These are phyloP conservation scores for Entomortierella lignicola DNA, from an alignment of 192 early-diverging fungal species.

Conservation along the genomic window DNA sequence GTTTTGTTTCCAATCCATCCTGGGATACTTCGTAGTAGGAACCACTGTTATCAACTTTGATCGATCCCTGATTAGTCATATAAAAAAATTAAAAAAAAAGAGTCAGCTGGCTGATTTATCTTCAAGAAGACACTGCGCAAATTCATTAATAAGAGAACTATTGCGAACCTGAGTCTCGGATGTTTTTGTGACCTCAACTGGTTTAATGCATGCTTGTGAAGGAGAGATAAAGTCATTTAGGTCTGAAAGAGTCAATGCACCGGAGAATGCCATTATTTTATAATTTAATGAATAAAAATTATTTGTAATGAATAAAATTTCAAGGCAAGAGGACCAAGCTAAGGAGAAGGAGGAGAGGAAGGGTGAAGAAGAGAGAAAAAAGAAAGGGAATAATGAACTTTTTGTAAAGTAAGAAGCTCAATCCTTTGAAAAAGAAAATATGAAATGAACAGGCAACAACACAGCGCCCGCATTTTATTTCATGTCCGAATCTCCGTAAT, in stretches of 20 bases:
- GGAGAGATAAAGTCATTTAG: conserved; percentile 98
- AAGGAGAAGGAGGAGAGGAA: not conserved
- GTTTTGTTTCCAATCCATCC: conserved; percentile 85
- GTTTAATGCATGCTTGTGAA: conserved; percentile 98
- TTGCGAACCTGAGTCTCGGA: conserved; percentile 56
- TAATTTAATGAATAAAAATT: too few species aligned
- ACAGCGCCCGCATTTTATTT: too few species aligned
- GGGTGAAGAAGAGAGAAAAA: too few species aligned
- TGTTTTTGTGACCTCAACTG: conserved; percentile 83
- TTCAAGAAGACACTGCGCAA: not conserved
- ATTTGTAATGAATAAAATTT: not conserved
- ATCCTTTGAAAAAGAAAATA: too few species aligned
- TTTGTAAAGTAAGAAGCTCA: too few species aligned
- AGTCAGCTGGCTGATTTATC: not conserved
- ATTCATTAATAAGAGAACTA: not conserved
- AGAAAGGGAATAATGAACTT: too few species aligned
- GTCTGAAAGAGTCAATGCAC: conserved; percentile 89
- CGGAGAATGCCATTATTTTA: conserved; percentile 81
- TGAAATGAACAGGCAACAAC: too few species aligned
- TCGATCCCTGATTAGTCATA: conserved; percentile 61
- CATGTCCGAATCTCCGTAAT: too few species aligned
- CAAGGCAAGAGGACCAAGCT: not conserved
- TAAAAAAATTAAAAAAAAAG: conserved; percentile 5
- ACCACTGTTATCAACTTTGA: conserved; percentile 81
- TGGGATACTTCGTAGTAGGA: conserved; percentile 90